Evolutionary conservation across 805 yeast genomes (phyloP).

Genomic region (Nakazawaea ishiwadae): DNA sequence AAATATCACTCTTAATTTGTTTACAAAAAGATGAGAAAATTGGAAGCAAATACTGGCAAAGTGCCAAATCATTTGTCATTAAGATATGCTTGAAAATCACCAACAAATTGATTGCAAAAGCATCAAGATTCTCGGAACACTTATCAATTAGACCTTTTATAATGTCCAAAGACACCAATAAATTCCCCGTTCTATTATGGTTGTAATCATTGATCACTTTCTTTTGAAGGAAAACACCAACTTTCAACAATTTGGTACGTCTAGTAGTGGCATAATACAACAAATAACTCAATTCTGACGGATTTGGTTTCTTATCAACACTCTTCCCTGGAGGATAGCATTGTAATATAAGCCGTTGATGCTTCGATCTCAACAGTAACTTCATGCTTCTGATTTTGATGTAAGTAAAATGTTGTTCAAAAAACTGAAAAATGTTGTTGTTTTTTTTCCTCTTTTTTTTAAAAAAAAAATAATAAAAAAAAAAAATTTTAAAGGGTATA

Average conservation of each 20-base stretch:
- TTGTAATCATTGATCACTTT: slow-evolving; percentile 58
- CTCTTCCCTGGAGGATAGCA: slow-evolving; percentile 92
- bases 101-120: slow-evolving; percentile 69
- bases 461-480: background rate
- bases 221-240: slow-evolving; percentile 60
- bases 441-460: too few species aligned
- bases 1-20: slow-evolving; percentile 31
- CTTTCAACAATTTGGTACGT: slow-evolving; percentile 84
- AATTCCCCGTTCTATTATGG: slow-evolving; percentile 67
- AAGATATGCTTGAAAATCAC: slow-evolving; percentile 51
- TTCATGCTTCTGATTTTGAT: slow-evolving; percentile 1
- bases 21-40: slow-evolving; percentile 40
- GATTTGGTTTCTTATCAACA: slow-evolving; percentile 84
- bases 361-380: slow-evolving; percentile 64
- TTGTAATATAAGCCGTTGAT: slow-evolving; percentile 82
- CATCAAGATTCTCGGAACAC: slow-evolving; percentile 80
- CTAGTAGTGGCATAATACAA: slow-evolving; percentile 88
- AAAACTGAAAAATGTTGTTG: background rate
- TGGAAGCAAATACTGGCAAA: slow-evolving; percentile 47
- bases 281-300: slow-evolving; percentile 84
- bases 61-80: slow-evolving; percentile 52
- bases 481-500: background rate
- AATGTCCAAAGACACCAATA: slow-evolving; percentile 75
- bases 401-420: background rate
- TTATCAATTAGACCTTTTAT: slow-evolving; percentile 62